Evolutionary conservation across 306 rosid species (phyloP).

Genomic region (Inga leiocalycina): DNA sequence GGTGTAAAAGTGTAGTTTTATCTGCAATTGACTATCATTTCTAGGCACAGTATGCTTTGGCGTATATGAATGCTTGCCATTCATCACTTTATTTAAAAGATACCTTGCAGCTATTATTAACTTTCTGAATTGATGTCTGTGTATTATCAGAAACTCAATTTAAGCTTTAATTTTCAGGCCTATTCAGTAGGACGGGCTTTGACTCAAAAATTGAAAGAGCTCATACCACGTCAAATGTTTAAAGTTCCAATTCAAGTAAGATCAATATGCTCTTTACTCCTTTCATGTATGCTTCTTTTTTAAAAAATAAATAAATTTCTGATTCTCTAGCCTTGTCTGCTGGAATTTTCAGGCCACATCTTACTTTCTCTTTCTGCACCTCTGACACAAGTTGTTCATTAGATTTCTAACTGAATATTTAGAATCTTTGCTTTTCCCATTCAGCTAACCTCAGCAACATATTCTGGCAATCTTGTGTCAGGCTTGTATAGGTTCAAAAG

Average conservation of each 20-base stretch:
- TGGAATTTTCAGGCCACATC: conserved; percentile 3
- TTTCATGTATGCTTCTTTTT: conserved; percentile 10
- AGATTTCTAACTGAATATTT: not conserved
- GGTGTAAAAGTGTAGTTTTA: not conserved
- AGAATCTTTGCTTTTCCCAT: not conserved
- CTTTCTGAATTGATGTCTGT: conserved; percentile 4
- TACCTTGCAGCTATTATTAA: conserved; percentile 3
- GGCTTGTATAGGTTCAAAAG: conserved; percentile 91
- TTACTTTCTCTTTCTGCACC: conserved; percentile 17
- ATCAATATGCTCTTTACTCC: conserved; percentile 18
- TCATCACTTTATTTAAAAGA: not conserved
- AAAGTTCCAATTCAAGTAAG: conserved; percentile 92
- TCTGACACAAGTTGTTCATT: conserved; percentile 1
- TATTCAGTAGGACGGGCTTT: conserved; percentile 94
- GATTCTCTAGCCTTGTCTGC: conserved; percentile 26
- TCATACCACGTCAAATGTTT: conserved; percentile 97
- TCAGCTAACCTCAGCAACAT: conserved; percentile 32
- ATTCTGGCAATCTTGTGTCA: conserved; percentile 35
- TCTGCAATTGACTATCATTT: conserved; percentile 9
- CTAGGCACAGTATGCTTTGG: conserved; percentile 4
- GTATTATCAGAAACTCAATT: conserved; percentile 31
- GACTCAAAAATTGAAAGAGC: conserved; percentile 88
- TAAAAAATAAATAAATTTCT: not conserved
- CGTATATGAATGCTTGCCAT: not conserved
- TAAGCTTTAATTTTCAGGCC: conserved; percentile 57